Conservation (phyloP, 345 rosid species). For the Luvunga scandens region DNA sequence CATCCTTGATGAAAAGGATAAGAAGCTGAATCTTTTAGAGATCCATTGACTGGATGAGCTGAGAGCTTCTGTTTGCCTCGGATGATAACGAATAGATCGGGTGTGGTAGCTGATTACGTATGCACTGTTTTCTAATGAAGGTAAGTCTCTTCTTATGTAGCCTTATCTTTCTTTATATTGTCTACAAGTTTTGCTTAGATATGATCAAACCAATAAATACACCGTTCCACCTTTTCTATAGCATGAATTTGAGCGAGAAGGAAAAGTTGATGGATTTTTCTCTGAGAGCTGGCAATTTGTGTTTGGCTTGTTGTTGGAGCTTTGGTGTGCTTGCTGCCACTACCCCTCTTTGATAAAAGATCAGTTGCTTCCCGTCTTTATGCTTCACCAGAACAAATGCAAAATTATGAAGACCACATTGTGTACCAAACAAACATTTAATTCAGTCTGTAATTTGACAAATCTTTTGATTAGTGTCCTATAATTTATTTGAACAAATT, state of each 20-base stretch:
- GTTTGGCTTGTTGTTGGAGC: not conserved
- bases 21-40: slow-evolving; percentile 30
- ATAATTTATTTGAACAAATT: not conserved
- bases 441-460: slow-evolving; percentile 3
- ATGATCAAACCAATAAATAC: not conserved
- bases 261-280: not conserved
- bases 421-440: slow-evolving; percentile 10
- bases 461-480: not conserved
- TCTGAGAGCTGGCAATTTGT: slow-evolving; percentile 6
- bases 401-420: slow-evolving; percentile 1
- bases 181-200: not conserved
- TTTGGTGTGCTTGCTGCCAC: slow-evolving; percentile 7
- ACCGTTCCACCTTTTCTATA: slow-evolving; percentile 1
- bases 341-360: not conserved
- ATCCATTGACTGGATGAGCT: slow-evolving; percentile 1
- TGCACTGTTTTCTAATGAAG: slow-evolving; percentile 17
- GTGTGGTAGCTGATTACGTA: slow-evolving; percentile 18
- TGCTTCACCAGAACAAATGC: slow-evolving; percentile 1
- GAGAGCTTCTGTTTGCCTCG: slow-evolving; percentile 18
- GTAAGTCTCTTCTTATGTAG: slow-evolving; percentile 1
- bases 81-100: slow-evolving; percentile 22
- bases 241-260: slow-evolving; percentile 9
- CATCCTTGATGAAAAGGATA: slow-evolving; percentile 17
- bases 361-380: not conserved
- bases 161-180: not conserved